Evolutionary conservation across 2,329 filamentous ascomycete genomes (phyloP), one percentile per base, ranked within the genome.

Genomic region (Talaromyces sp.): DNA sequence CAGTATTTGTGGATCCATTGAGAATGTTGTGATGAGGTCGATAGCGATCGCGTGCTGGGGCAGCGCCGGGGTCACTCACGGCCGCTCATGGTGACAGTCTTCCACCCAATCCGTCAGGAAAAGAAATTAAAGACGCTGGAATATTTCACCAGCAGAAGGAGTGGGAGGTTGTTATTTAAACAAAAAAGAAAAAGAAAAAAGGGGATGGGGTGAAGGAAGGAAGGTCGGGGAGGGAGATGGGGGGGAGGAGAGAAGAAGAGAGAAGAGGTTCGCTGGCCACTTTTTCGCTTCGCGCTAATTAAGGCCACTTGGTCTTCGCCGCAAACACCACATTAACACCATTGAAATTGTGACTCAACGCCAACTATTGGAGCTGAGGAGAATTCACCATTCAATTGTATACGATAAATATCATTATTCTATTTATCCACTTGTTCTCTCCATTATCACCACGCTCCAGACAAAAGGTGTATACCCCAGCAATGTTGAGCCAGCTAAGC

Each of bases 31-130:
- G 54, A 51, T 20, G 49, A 33, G 49, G 56, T 41, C 52, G 52
- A 59, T 61, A 56, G 61, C 62, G 64, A 67, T 66, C 69, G 68
- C 61, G 63, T 69, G 64, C 57, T 59, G 58, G 45, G 45, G 36
- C 29, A 49, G 42, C 49, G 35, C 39, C 49, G 22, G 55, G 60
- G 45, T 50, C 55, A 82, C 81, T 80, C 74, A 83, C 81, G 77
- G 74, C 81, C 81, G 74, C 80, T 83, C 81, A 83, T 83, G 70
- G 68, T 82, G 77, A 75, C 75, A 64, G 63, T 65, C 57, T 65
- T 68, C 64, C 66, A 66, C 66, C 68, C 71, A 65, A 62, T 61
- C 56, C 63, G 57, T 57, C 54, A 35, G 55, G 27, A 57, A 61
- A 57, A 55, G 44, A 63, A 62, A 64, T 61, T 62, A 57, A 58